Evolutionary conservation across 2,329 filamentous ascomycete genomes (phyloP).

Genomic region (Immersiporthe knoxdaviesiana): DNA sequence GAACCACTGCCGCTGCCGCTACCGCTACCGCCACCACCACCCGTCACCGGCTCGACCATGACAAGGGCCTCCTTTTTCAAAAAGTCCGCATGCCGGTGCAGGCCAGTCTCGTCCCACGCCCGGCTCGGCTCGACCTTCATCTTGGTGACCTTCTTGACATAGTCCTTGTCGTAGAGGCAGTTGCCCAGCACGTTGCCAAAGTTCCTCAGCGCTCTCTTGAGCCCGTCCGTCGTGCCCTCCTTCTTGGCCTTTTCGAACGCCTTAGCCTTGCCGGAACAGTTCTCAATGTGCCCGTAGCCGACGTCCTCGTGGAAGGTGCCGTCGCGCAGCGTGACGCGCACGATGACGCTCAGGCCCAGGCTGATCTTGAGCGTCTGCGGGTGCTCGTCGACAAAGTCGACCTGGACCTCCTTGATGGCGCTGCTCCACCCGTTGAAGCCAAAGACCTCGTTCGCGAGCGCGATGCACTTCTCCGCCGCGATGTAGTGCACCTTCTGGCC

Average conservation of each 20-base stretch:
- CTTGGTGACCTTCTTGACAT: constrained; percentile 85
- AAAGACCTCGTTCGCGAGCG: constrained; percentile 91
- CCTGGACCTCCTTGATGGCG: constrained; percentile 90
- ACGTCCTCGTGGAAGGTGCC: constrained; percentile 98
- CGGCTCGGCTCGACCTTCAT: constrained; percentile 78
- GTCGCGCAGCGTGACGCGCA: constrained; percentile 86
- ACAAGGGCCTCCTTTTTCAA: constrained; percentile 59
- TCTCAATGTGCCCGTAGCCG: constrained; percentile 95
- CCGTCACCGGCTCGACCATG: constrained; percentile 32
- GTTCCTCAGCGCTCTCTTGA: constrained; percentile 86
- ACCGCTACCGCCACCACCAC: constrained; percentile 6
- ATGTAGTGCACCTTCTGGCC: constrained; percentile 91
- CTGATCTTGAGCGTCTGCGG: constrained; percentile 77
- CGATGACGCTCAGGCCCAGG: constrained; percentile 85
- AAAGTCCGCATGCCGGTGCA: constrained; percentile 82
- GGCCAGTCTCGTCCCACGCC: constrained; percentile 73
- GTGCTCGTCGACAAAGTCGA: constrained; percentile 93
- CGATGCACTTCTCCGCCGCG: constrained; percentile 95
- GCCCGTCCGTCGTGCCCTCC: constrained; percentile 90
- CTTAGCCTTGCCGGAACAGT: constrained; percentile 90
- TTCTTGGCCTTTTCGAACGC: constrained; percentile 99
- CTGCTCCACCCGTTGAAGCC: constrained; percentile 98
- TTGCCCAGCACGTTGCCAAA: constrained; percentile 98
- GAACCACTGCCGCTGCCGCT: too few relatives aligned
- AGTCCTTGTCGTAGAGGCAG: constrained; percentile 97